Conservation (phyloP, 345 rosid genomes). For the Mercurialis annua region DNA sequence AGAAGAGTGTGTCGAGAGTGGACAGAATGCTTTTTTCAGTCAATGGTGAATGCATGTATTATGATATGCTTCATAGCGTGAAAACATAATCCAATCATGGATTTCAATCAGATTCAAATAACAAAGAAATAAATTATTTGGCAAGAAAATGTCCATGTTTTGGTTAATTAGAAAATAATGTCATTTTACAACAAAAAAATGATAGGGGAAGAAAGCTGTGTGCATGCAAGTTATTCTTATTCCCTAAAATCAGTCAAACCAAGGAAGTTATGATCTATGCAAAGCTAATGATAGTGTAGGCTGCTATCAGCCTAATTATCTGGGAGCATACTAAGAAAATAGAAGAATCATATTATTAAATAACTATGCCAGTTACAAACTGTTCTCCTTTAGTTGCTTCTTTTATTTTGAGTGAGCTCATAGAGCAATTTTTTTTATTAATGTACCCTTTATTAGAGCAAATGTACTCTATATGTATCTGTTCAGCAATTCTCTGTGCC, state of each 20-base stretch:
- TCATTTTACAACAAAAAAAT: neutral
- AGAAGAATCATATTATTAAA: neutral
- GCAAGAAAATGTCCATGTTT: too few relatives aligned
- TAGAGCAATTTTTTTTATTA: neutral
- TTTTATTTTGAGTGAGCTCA: neutral
- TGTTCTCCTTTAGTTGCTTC: neutral
- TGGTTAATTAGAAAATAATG: neutral
- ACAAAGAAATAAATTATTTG: neutral
- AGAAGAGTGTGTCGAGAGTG: neutral
- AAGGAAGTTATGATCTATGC: neutral
- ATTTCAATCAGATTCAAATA: neutral
- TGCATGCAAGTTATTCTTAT: neutral
- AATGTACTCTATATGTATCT: neutral
- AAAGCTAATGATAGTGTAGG: neutral
- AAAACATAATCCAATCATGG: neutral
- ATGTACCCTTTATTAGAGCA: neutral
- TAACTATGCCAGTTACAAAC: neutral
- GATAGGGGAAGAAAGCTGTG: neutral
- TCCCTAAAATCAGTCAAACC: neutral
- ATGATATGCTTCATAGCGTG: neutral
- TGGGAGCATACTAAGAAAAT: neutral
- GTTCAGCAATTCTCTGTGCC: neutral
- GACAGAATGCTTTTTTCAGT: neutral
- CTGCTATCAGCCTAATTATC: neutral
- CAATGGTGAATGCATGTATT: neutral